These are phyloP conservation scores for Kodamaea neixiangensis DNA, from an alignment of 805 yeast genomes.

Conservation along the genomic window DNA sequence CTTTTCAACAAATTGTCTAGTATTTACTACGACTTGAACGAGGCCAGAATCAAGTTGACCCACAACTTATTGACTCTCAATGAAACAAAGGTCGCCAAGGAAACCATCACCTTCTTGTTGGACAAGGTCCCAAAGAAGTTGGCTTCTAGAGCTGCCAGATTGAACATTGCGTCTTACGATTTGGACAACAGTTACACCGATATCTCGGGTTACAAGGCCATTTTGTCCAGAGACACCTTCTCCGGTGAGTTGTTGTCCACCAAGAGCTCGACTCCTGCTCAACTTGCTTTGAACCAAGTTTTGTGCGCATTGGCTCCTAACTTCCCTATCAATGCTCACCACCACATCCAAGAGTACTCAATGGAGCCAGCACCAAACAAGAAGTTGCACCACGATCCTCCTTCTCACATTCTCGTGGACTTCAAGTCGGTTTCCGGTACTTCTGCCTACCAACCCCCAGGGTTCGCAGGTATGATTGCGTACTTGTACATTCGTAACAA, in stretches of 20 bases:
- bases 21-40: conserved; percentile 59
- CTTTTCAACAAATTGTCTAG: conserved; percentile 56
- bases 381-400: conserved; percentile 51
- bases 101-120: conserved; percentile 53
- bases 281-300: conserved; percentile 66
- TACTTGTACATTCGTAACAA: conserved; percentile 69
- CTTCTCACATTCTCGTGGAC: conserved; percentile 73
- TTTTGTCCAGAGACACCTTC: conserved; percentile 61
- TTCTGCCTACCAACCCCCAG: conserved; percentile 60
- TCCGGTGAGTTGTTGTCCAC: conserved; percentile 57
- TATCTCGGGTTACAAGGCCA: conserved; percentile 65
- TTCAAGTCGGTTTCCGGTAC: conserved; percentile 68
- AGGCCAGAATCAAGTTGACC: conserved; percentile 53
- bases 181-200: conserved; percentile 46
- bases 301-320: conserved; percentile 71
- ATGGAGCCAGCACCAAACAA: conserved; percentile 49
- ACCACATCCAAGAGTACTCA: conserved; percentile 26
- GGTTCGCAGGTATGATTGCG: conserved; percentile 71
- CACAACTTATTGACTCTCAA: conserved; percentile 53
- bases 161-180: conserved; percentile 41
- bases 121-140: conserved; percentile 63
- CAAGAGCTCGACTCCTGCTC: conserved; percentile 49
- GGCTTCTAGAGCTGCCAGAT: conserved; percentile 42
- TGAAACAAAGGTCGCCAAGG: conserved; percentile 51
- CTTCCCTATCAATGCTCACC: conserved; percentile 55